Conservation (phyloP, 129 eudicot species). For the Ambrosia trifida region DNA sequence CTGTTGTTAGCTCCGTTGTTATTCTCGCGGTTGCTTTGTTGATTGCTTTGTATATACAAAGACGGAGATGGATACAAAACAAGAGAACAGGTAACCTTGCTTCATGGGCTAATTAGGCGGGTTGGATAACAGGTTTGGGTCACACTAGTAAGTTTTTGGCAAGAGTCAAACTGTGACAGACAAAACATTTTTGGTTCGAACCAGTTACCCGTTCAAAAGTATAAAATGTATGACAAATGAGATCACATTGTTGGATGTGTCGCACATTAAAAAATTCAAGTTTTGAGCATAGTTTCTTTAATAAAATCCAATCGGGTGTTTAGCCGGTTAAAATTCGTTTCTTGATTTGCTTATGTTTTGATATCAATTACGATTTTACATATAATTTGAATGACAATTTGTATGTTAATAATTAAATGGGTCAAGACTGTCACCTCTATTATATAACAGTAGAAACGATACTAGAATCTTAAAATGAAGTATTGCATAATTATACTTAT, state of each 20-base stretch:
- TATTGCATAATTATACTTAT: background rate
- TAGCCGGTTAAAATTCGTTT: background rate
- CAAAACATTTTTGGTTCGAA: background rate
- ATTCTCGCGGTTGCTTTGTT: constrained; percentile 51
- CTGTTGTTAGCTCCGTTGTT: constrained; percentile 51
- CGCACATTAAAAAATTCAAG: too few species aligned
- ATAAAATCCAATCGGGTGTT: background rate
- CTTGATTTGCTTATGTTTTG: too few species aligned
- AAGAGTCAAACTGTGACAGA: background rate
- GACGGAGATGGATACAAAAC: constrained; percentile 46
- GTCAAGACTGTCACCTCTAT: background rate
- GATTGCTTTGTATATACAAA: constrained; percentile 55
- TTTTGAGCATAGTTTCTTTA: too few species aligned
- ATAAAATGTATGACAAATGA: background rate
- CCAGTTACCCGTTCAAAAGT: background rate
- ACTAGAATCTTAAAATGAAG: constrained; percentile 1
- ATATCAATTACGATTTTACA: too few species aligned
- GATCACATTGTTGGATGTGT: background rate
- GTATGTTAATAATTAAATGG: background rate
- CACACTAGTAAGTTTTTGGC: background rate
- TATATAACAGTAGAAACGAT: background rate
- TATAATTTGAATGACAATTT: background rate
- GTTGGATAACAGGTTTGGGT: constrained; percentile 7
- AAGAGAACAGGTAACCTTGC: constrained; percentile 63
- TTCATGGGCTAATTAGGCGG: background rate